Base-by-base conservation (phyloP, 2,329 filamentous ascomycete genomes). In the Lasiodiplodia citricola region DNA sequence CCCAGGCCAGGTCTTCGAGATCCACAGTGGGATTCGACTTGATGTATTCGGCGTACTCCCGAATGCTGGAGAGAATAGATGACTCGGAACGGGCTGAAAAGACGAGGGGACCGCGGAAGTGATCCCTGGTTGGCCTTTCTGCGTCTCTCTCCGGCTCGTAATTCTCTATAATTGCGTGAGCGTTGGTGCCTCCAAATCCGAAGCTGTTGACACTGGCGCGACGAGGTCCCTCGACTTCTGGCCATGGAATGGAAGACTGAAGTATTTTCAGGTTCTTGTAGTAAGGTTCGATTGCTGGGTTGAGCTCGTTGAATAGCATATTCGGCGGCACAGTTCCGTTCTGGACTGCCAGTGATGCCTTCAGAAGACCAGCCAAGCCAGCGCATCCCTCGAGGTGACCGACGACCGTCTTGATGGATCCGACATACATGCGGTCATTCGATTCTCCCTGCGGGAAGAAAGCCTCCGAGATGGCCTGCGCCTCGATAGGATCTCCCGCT, bases 371-470 rank as follows among this genome's bases (percentile, higher is more conserved):
- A 11, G 77, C 78, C 0, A 82, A 67, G n/a, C 80, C 81, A 11
- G 79, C 78, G 1, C 77, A 74, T 6, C 77, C 80, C 71, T 83
- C 80, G 0, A 77, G 76, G 68, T 83, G 82, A 1, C 82, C 82
- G 41, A 83, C 74, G 21, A 82, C 77, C 73, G 75, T 83, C 79
- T 72, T 77, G 18, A 77, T 71, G 0, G 71, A 73, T 3, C 75
- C 75, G n/a, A 74, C 70, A 23, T 69, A 70, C 6, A 74, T 37
- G 14, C 52, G 21, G 4, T 71, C 68, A 11, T 28, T 55, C 5
- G n/a, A 8, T 16, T 38, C 37, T 25, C 31, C 37, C 5, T 50
- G 14, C 21, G 35, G 16, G 52, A 67, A 67, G n/a, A 67, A 67
- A 14, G 51, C 54, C 4, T 67, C 35, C 8, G 10, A n/a, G 11